These are phyloP conservation scores for Schizothecium vesticola DNA, from an alignment of 495 filamentous ascomycete genomes.

Conservation along the genomic window DNA sequence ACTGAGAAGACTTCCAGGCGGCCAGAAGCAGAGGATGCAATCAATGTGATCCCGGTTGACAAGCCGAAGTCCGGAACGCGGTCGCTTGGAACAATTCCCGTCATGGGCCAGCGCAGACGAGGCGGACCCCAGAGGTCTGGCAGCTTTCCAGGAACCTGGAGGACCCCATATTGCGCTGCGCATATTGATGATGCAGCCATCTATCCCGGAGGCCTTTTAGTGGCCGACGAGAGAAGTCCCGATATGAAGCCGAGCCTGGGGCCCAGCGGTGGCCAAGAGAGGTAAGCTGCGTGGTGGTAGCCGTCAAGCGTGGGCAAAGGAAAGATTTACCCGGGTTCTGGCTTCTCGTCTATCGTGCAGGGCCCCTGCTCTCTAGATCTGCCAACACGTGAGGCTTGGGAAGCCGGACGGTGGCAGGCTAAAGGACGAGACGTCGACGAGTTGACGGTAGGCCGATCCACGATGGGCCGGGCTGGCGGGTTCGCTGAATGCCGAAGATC, in stretches of 20 bases:
- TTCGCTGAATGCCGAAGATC: slow-evolving; percentile 7
- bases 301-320: slow-evolving; percentile 15
- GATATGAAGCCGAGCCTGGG: slow-evolving; percentile 27
- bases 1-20: slow-evolving; percentile 9
- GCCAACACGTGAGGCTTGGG: slow-evolving; percentile 14
- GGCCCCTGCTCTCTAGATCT: slow-evolving; percentile 16
- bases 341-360: slow-evolving; percentile 26
- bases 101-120: slow-evolving; percentile 4
- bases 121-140: slow-evolving; percentile 1
- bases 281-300: slow-evolving; percentile 16
- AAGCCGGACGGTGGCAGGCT: not conserved
- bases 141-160: slow-evolving; percentile 28
- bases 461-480: slow-evolving; percentile 4
- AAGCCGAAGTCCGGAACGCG: slow-evolving; percentile 12
- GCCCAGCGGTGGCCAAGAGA: slow-evolving; percentile 21
- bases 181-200: slow-evolving; percentile 21
- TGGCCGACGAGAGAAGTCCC: slow-evolving; percentile 13
- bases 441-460: not conserved
- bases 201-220: not conserved
- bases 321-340: slow-evolving; percentile 30
- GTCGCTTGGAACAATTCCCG: slow-evolving; percentile 25
- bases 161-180: slow-evolving; percentile 21
- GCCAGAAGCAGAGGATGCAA: slow-evolving; percentile 18
- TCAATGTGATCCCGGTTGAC: slow-evolving; percentile 25
- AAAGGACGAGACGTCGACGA: not conserved